These are phyloP conservation scores for Lactifluus volemus DNA, from an alignment of 768 basidiomycete species.

Conservation along the genomic window DNA sequence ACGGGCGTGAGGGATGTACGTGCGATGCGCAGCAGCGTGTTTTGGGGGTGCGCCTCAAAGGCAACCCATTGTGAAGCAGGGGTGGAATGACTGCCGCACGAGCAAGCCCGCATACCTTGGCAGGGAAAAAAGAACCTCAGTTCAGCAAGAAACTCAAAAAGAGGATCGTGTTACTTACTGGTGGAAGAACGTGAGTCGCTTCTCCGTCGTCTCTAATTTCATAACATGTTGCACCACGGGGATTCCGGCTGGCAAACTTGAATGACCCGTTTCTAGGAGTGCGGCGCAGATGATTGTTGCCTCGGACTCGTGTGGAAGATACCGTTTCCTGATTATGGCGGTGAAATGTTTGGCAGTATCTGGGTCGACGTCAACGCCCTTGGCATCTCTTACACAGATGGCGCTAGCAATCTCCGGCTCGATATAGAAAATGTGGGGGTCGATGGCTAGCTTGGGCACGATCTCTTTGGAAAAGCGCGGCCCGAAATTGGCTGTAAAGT, in stretches of 20 bases:
- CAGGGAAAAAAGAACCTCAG: background rate
- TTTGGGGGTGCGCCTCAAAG: slow-evolving; percentile 56
- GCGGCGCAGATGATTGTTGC: slow-evolving; percentile 42
- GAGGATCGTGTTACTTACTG: slow-evolving; percentile 26
- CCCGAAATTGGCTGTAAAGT: slow-evolving; percentile 48
- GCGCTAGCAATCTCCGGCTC: slow-evolving; percentile 45
- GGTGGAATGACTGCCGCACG: slow-evolving; percentile 44
- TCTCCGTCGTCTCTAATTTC: slow-evolving; percentile 37
- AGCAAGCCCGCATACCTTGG: slow-evolving; percentile 43
- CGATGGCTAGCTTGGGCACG: slow-evolving; percentile 39
- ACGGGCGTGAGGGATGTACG: slow-evolving; percentile 32
- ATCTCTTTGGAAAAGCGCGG: slow-evolving; percentile 46
- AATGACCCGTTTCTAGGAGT: slow-evolving; percentile 45
- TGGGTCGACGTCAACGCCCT: slow-evolving; percentile 28
- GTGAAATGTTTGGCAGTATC: slow-evolving; percentile 46
- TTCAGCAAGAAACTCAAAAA: background rate
- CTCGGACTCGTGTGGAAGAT: slow-evolving; percentile 33
- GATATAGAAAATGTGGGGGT: slow-evolving; percentile 35
- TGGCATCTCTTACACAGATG: slow-evolving; percentile 27
- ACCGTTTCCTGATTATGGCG: slow-evolving; percentile 39
- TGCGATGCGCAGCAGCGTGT: slow-evolving; percentile 42
- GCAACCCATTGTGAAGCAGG: slow-evolving; percentile 47
- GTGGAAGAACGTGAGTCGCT: slow-evolving; percentile 39
- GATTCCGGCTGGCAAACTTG: slow-evolving; percentile 31
- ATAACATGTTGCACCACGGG: slow-evolving; percentile 42